These are phyloP conservation scores for Tuber microsphaerosporum DNA, from an alignment of 495 filamentous ascomycete genomes.

Conservation along the genomic window DNA sequence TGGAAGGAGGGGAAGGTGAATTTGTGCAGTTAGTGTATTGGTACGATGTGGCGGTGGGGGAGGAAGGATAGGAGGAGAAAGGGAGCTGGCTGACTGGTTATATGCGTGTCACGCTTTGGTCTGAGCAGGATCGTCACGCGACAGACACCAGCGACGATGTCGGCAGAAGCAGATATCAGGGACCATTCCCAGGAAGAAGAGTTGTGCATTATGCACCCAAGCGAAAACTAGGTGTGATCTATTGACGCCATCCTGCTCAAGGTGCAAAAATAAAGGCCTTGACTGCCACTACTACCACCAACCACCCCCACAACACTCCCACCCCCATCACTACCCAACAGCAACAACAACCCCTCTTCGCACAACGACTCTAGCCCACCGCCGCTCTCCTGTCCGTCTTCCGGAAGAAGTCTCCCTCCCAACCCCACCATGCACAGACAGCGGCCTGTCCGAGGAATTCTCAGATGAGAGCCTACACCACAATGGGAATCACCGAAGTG, in stretches of 20 bases:
- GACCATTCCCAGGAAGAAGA: conserved; percentile 38
- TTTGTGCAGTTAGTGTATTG: background rate
- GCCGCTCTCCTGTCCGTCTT: conserved; percentile 1
- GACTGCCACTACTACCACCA: conserved; percentile 32
- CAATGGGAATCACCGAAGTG: background rate
- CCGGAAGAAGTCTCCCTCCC: conserved; percentile 17
- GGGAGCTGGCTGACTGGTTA: background rate
- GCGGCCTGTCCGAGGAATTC: conserved; percentile 16
- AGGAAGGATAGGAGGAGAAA: background rate
- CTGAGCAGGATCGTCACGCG: conserved; percentile 34
- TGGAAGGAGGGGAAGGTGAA: background rate
- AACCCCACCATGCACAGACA: conserved; percentile 26
- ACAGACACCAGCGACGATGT: conserved; percentile 34
- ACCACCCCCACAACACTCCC: conserved; percentile 7
- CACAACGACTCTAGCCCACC: background rate
- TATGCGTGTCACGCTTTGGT: background rate
- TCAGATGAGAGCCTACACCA: conserved; percentile 10
- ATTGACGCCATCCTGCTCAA: conserved; percentile 28
- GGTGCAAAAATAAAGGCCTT: conserved; percentile 33
- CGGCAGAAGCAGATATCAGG: conserved; percentile 37
- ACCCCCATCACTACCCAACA: conserved; percentile 2
- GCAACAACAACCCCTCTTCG: background rate
- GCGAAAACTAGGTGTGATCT: conserved; percentile 39
- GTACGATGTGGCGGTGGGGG: background rate
- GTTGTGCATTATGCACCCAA: conserved; percentile 34